phyloP scores from a whole-genome alignment of 768 basidiomycete genomes.

The Xerocomellus chrysenteron region DNA sequence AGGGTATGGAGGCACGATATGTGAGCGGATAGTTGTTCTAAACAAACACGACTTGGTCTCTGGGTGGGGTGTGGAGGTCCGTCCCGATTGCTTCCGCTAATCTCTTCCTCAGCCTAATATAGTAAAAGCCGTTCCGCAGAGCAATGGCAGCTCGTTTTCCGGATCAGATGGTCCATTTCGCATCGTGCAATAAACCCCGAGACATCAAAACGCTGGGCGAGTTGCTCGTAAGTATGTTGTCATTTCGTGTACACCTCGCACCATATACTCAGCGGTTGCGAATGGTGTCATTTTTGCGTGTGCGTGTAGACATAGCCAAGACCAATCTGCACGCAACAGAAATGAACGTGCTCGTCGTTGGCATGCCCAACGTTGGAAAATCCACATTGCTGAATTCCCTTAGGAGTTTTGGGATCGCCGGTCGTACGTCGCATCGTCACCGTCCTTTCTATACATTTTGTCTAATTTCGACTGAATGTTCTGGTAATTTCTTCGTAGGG shows the following conservation, averaged over 20 bases:
- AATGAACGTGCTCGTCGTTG: constrained; percentile 88
- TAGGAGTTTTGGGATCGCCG: constrained; percentile 80
- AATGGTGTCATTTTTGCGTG: neutral
- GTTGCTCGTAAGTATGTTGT: constrained; percentile 70
- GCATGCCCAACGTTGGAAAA: constrained; percentile 99
- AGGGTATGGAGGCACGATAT: constrained; percentile 39
- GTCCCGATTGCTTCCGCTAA: constrained; percentile 9
- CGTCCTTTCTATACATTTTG: neutral
- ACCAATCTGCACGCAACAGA: constrained; percentile 68
- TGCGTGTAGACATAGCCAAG: constrained; percentile 62
- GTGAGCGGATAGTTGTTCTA: constrained; percentile 87
- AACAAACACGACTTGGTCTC: constrained; percentile 94
- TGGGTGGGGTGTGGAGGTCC: constrained; percentile 82
- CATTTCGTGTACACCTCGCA: neutral
- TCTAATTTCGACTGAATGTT: constrained; percentile 2
- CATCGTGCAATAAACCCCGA: constrained; percentile 65
- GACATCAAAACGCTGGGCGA: constrained; percentile 66
- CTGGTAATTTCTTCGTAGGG: constrained; percentile 37
- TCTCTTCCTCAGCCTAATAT: constrained; percentile 11
- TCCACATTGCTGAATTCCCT: constrained; percentile 91
- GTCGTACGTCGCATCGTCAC: constrained; percentile 55
- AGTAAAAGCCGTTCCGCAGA: constrained; percentile 63
- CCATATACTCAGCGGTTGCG: neutral
- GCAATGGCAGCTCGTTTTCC: constrained; percentile 74
- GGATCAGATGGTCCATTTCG: constrained; percentile 65